phyloP scores from a whole-genome alignment of 176 grass and related monocot genomes.

The Echinochloa phyllopogon region DNA sequence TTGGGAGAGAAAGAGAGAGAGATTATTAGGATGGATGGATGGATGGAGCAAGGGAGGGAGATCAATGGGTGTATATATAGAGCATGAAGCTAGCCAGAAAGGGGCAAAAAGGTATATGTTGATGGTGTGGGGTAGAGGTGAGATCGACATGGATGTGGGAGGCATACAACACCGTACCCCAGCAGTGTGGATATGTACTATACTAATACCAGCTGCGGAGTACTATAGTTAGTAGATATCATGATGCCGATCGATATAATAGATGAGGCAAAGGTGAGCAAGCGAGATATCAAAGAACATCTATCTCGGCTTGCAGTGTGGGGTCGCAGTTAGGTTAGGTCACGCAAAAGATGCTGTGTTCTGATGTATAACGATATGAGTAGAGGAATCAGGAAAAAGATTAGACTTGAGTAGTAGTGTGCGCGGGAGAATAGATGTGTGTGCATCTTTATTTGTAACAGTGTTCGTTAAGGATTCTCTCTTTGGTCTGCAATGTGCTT shows the following conservation, averaged over 20 bases:
- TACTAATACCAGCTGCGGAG: not conserved
- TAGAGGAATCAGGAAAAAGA: not conserved
- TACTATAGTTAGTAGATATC: constrained; percentile 11
- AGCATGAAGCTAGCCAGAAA: constrained; percentile 8
- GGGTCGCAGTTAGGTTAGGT: constrained; percentile 47
- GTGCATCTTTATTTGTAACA: not conserved
- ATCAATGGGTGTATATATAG: constrained; percentile 62
- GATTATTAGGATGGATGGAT: not conserved
- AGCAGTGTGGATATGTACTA: not conserved
- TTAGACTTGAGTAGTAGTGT: constrained; percentile 37
- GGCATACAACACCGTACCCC: not conserved
- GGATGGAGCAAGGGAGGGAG: constrained; percentile 42
- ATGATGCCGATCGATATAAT: constrained; percentile 18
- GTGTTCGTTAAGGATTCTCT: constrained; percentile 44
- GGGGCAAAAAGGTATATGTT: not conserved
- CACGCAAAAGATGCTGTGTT: constrained; percentile 35
- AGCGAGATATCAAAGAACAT: not conserved
- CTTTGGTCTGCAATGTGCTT: constrained; percentile 31
- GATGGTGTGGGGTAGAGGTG: constrained; percentile 50
- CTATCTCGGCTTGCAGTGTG: constrained; percentile 29
- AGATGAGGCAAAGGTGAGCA: not conserved
- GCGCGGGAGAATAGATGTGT: constrained; percentile 34
- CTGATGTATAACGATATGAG: not conserved
- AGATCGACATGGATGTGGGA: constrained; percentile 41
- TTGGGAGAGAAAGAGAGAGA: not conserved